Evolutionary conservation across 768 basidiomycete genomes (phyloP), one percentile per base, ranked within the genome.

Genomic region (Gloeopeniophorella convolvens): DNA sequence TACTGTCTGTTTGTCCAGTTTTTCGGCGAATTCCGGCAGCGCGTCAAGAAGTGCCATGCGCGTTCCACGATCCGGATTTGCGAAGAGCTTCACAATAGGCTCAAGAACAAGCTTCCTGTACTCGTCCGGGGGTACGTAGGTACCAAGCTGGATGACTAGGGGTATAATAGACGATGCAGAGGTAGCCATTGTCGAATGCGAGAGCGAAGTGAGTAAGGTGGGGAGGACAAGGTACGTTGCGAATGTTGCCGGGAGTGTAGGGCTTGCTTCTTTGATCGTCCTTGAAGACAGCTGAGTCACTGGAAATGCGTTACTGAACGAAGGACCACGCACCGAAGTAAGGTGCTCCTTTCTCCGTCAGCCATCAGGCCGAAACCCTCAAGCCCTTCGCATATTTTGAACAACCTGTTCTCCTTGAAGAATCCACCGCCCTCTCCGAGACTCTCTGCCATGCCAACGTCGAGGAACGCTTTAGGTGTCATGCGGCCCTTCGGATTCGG

Each of bases 11-110:
- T 85, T 83, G 62, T 96, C 92, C 46, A 99, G 66, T 63, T 84
- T 90, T 32, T 92, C 92, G 7, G 78, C 82, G 61, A 90, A 97
- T 48, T 89, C 84, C 2, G 79, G 71, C 30, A 99, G 69, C 47
- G 83, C 82, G 45, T 98, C 93, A 13, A 98, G 74, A 40, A 99
- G 68, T 5, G 92, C 94, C 86, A 99, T 95, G 26, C 96, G 77
- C 20, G 84, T 90, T 1, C 92, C 93, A 37, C 96, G 79, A 66
- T 99, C 96, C 0, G 93, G 88, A 58, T 85, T 94, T 2, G 85
- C 77, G 60, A 77, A 98, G 31, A 97, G 73, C 64, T 85, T 89
- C 35, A 91, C 75, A 2, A 99, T 72, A 0, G 95, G 91, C 6
- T 76, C 76, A 2, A 94, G 66, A 13, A 97, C 80, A 4, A 78